phyloP scores from a whole-genome alignment of 257 asterid species.

The Solanum stenotomum region DNA sequence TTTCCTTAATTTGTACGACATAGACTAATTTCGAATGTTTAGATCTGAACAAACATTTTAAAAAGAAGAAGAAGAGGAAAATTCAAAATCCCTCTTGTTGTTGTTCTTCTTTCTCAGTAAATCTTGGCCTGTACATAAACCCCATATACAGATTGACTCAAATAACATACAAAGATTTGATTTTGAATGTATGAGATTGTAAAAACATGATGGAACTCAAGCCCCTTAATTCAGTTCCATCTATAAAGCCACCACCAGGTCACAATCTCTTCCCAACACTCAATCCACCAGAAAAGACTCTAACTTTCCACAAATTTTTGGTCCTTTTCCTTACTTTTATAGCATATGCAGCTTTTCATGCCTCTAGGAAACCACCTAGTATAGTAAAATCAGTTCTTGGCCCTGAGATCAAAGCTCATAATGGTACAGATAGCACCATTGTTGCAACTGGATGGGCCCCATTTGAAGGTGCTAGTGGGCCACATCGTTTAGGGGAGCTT shows the following conservation, averaged over 20 bases:
- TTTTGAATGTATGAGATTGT: neutral
- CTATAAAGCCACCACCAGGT: constrained; percentile 52
- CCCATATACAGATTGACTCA: neutral
- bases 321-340: constrained; percentile 64
- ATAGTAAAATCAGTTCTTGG: constrained; percentile 84
- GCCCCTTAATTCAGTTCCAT: constrained; percentile 18
- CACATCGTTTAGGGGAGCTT: constrained; percentile 93
- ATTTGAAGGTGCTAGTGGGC: constrained; percentile 63
- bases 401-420: constrained; percentile 33
- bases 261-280: constrained; percentile 42
- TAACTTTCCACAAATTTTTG: constrained; percentile 46
- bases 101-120: neutral
- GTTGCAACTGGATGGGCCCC: constrained; percentile 67
- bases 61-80: neutral
- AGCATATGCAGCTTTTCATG: constrained; percentile 87
- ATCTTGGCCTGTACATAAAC: neutral
- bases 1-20: neutral
- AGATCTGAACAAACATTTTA: neutral
- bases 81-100: neutral
- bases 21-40: neutral
- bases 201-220: constrained; percentile 37
- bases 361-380: constrained; percentile 97
- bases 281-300: constrained; percentile 38
- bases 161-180: neutral
- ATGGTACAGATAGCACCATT: constrained; percentile 12